Percentiles rank a stretch among this genome's conserved stretches.
These are phyloP conservation scores for Fusarium brachygibbosum DNA, from an alignment of 2,329 filamentous ascomycete genomes.

Conservation along the genomic window DNA sequence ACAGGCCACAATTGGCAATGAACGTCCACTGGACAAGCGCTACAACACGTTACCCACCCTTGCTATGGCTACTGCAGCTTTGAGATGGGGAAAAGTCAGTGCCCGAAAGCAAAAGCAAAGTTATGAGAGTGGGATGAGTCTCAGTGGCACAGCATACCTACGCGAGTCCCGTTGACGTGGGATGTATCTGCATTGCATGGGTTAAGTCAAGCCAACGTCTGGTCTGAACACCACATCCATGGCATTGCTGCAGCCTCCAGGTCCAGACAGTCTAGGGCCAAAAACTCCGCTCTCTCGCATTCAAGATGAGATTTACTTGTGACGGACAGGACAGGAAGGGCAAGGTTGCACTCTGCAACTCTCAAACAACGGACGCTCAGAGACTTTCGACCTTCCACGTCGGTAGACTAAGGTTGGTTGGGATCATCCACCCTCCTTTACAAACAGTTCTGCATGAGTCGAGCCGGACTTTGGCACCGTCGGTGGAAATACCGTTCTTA, in stretches of 20 bases:
- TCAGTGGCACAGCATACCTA: conserved; percentile 24
- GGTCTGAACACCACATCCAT: conserved; percentile 1
- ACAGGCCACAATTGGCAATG: conserved; percentile 37
- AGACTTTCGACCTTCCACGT: not conserved
- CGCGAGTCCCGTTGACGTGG: conserved; percentile 19
- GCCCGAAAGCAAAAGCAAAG: conserved; percentile 9
- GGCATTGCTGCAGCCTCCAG: not conserved
- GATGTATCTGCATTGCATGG: conserved; percentile 18
- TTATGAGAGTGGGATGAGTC: conserved; percentile 17
- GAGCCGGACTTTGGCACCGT: conserved; percentile 24
- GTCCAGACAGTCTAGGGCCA: conserved; percentile 15
- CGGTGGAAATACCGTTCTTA: conserved; percentile 28
- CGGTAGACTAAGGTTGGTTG: not conserved
- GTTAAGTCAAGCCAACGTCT: conserved; percentile 2
- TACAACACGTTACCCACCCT: conserved; percentile 36
- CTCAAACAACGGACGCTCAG: conserved; percentile 9
- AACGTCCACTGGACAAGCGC: conserved; percentile 12
- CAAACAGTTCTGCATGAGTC: conserved; percentile 26
- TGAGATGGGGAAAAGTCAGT: conserved; percentile 5
- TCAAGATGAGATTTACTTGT: conserved; percentile 32
- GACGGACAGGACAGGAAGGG: conserved; percentile 5
- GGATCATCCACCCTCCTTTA: conserved; percentile 28
- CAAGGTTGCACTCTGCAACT: conserved; percentile 10
- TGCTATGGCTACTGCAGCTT: conserved; percentile 3
- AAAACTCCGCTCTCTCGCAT: conserved; percentile 38